Conservation (phyloP, 306 rosid genomes). For the Citrullus colocynthis region DNA sequence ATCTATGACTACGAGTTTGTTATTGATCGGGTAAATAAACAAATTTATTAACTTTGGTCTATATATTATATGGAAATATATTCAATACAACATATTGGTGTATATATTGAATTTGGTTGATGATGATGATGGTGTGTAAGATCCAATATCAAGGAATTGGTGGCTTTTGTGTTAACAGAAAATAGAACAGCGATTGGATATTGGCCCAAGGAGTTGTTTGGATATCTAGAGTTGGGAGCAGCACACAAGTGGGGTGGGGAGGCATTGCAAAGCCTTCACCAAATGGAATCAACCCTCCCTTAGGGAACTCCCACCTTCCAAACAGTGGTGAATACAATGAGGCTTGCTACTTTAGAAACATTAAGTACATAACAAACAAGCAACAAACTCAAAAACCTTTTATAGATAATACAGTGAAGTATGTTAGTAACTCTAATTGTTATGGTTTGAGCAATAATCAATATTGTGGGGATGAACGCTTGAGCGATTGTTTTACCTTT, state of each 20-base stretch:
- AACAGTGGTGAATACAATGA: background rate
- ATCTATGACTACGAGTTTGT: background rate
- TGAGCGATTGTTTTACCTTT: background rate
- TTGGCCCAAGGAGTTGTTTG: constrained; percentile 17
- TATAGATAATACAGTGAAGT: rapidly evolving
- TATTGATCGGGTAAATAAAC: background rate
- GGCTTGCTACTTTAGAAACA: background rate
- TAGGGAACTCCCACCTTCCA: constrained; percentile 13
- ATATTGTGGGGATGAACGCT: background rate
- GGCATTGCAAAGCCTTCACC: background rate
- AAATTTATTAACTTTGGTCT: no score
- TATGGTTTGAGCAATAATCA: background rate
- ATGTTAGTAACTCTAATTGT: background rate
- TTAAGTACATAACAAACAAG: background rate
- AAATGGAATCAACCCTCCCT: constrained; percentile 1
- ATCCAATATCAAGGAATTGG: constrained; percentile 7
- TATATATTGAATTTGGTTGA: no score
- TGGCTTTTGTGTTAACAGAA: constrained; percentile 3
- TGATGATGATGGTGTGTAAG: background rate
- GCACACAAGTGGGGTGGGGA: constrained; percentile 12
- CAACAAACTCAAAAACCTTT: rapidly evolving
- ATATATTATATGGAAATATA: no score
- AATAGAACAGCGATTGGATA: background rate
- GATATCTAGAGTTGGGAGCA: background rate
- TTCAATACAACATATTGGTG: no score